These are phyloP conservation scores for Aspergillus sp. DNA, from an alignment of 2,329 filamentous ascomycete species.

Conservation along the genomic window DNA sequence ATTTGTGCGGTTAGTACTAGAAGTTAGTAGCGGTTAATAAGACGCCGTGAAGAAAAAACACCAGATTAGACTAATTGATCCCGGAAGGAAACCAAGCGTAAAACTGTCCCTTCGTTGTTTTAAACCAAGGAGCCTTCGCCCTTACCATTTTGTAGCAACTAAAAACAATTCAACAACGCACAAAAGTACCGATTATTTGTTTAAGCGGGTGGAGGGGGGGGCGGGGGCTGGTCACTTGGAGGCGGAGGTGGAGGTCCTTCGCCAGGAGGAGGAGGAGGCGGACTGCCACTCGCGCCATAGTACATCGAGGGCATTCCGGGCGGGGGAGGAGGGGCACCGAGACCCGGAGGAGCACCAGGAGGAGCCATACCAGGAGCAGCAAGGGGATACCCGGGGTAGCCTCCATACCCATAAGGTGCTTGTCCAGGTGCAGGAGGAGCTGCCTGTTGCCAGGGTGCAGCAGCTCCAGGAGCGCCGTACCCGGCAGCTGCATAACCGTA, in stretches of 20 bases:
- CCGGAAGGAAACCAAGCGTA: background rate
- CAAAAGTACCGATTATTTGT: background rate
- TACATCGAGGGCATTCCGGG: slow-evolving; percentile 47
- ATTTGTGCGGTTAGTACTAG: background rate
- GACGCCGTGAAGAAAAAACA: background rate
- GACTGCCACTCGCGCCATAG: slow-evolving; percentile 37
- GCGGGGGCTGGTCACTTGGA: slow-evolving; percentile 60
- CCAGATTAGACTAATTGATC: background rate
- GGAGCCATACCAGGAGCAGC: slow-evolving; percentile 50
- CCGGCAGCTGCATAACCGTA: slow-evolving; percentile 41
- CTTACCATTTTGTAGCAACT: slow-evolving; percentile 1
- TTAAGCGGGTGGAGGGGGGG: slow-evolving; percentile 60
- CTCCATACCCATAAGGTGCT: slow-evolving; percentile 58
- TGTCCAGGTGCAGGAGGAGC: slow-evolving; percentile 44
- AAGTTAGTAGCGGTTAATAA: background rate
- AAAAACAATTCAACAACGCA: background rate
- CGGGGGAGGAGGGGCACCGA: slow-evolving; percentile 43
- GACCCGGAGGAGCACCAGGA: slow-evolving; percentile 53
- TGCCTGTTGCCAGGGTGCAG: slow-evolving; percentile 65
- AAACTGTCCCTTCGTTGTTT: background rate
- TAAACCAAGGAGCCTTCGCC: background rate
- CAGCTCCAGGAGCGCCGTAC: slow-evolving; percentile 46
- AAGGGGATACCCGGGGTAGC: slow-evolving; percentile 49
- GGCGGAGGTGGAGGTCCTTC: slow-evolving; percentile 46
- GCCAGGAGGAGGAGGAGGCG: slow-evolving; percentile 43